Percentiles rank a stretch among this genome's conserved stretches.
Evolutionary conservation across 2,329 filamentous ascomycete genomes (phyloP).

Genomic region (Trichoderma simmonsii): DNA sequence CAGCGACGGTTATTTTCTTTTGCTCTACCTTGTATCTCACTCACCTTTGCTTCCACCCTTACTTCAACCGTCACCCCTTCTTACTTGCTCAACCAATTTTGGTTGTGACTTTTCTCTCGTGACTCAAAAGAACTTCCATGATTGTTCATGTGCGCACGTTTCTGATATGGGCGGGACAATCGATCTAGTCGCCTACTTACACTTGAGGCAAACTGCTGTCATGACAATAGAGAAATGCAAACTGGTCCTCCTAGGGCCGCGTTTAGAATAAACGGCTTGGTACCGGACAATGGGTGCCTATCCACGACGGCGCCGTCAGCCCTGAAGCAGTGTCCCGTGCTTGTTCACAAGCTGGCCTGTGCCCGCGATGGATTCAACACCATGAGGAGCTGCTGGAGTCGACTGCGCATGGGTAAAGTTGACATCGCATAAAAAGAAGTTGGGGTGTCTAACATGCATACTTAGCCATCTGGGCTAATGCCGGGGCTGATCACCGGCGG

Average conservation of each 20-base stretch:
- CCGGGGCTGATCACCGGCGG: neutral
- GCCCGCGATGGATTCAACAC: neutral
- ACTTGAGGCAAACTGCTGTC: neutral
- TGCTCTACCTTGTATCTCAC: neutral
- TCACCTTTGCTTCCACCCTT: neutral
- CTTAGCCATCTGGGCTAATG: slow-evolving; percentile 3
- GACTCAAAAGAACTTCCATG: neutral
- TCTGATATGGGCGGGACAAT: neutral
- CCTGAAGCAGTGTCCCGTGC: neutral
- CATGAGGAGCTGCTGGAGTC: neutral
- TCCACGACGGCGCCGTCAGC: slow-evolving; percentile 1
- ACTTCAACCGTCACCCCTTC: neutral
- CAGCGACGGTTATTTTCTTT: neutral
- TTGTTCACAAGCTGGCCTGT: slow-evolving; percentile 14
- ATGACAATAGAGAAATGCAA: neutral
- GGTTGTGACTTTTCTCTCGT: neutral
- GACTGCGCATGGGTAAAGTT: neutral
- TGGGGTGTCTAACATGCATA: slow-evolving; percentile 9
- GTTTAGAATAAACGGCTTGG: neutral
- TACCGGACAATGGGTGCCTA: slow-evolving; percentile 6
- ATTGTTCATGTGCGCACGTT: neutral
- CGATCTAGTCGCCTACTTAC: neutral
- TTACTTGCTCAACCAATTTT: neutral
- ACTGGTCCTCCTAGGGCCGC: neutral
- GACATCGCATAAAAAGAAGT: neutral